Evolutionary conservation across 2,329 filamentous ascomycete genomes (phyloP), one percentile per base, ranked within the genome.

Genomic region (Didymella sp.): DNA sequence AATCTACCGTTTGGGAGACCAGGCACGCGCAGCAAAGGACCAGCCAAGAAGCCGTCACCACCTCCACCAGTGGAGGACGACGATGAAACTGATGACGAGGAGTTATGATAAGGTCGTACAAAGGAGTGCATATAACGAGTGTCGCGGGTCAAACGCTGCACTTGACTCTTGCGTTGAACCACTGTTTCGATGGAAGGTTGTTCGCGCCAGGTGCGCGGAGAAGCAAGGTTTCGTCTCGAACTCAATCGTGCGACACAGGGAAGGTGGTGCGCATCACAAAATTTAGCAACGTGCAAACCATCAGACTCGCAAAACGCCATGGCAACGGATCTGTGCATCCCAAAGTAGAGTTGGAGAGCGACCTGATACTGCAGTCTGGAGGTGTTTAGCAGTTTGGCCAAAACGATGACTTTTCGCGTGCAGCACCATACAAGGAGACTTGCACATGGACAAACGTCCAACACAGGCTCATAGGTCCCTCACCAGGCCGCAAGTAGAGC

Each of bases 71-170:
- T 43, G 19, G 59, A 52, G 24, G 60, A 49, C 24, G 68, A 73
- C 41, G 71, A 73, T 27, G 73, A 73, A 42, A 75, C 73, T 6
- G 73, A 75, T 3, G 74, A 76, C n/a, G 74, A 77, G 12, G 75
- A 76, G 51, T 38, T 75, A 7, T 75, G 64, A 57, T 35, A 9
- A 11, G 19, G 13, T 11, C 12, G 6, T 9, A 11, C 25, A 25
- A 9, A 15, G 6, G n/a, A 24, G 40, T 42, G 13, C 28, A 15
- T 33, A 25, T 24, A 17, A 30, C n/a, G 13, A 17, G 17, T 31
- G 35, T 24, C 33, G 46, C 22, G 43, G 37, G 28, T 17, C 28
- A 30, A 15, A 28, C 33, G 19, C n/a, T 11, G 22, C 4, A 30
- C 21, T 11, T 38, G 30, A 33, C 35, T 35, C 28, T 44, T 37